Evolutionary conservation across 257 asterid species (phyloP).

Genomic region (Primulina eburnea): DNA sequence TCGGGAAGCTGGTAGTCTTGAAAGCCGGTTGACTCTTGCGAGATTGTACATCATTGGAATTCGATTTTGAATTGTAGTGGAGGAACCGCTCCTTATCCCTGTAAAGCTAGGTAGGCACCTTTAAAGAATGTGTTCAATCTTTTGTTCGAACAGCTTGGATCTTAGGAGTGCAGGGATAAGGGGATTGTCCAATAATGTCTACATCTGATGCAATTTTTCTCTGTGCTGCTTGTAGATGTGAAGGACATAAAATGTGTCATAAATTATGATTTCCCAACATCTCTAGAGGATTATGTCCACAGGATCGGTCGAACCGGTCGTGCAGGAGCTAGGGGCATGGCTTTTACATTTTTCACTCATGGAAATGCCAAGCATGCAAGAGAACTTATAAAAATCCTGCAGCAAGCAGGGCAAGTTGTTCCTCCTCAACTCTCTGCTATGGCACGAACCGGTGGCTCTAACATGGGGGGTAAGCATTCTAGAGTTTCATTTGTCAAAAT

Average conservation of each 20-base stretch:
- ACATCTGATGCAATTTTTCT: slow-evolving; percentile 23
- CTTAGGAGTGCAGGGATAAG: slow-evolving; percentile 94
- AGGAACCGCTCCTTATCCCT: slow-evolving; percentile 94
- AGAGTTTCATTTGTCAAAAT: neutral
- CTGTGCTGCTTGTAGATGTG: slow-evolving; percentile 61
- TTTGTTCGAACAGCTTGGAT: slow-evolving; percentile 47
- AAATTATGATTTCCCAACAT: slow-evolving; percentile 84
- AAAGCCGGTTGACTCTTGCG: slow-evolving; percentile 91
- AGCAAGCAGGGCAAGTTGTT: slow-evolving; percentile 76
- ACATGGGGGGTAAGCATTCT: slow-evolving; percentile 47
- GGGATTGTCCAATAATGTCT: slow-evolving; percentile 42
- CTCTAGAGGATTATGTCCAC: slow-evolving; percentile 90
- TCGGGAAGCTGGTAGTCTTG: slow-evolving; percentile 65
- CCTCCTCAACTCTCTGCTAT: slow-evolving; percentile 77
- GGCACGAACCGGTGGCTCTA: slow-evolving; percentile 43
- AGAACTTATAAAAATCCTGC: slow-evolving; percentile 71
- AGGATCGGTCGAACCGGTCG: slow-evolving; percentile 97
- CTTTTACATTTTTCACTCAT: slow-evolving; percentile 76
- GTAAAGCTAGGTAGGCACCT: slow-evolving; percentile 96
- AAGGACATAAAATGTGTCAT: slow-evolving; percentile 90
- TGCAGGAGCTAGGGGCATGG: slow-evolving; percentile 86
- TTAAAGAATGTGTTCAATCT: slow-evolving; percentile 63
- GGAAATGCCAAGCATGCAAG: slow-evolving; percentile 64
- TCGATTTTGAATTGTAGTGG: slow-evolving; percentile 46
- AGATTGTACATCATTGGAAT: slow-evolving; percentile 44